Percentiles rank a stretch among this genome's conserved stretches.
Conservation (phyloP, 768 basidiomycete genomes). For the Lanmaoa pseudosensibilis region DNA sequence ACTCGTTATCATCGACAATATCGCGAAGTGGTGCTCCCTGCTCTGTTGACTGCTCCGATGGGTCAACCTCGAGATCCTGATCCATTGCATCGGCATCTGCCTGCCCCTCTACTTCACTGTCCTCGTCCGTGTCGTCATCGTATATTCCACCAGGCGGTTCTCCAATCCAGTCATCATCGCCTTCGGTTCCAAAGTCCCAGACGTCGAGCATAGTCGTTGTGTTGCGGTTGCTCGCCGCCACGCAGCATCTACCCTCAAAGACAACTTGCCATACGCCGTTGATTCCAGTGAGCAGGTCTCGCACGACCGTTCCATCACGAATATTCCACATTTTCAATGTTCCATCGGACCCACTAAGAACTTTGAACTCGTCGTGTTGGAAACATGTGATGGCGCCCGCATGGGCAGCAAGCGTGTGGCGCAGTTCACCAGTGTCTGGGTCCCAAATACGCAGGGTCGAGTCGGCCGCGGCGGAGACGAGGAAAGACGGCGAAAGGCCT, state of each 20-base stretch:
- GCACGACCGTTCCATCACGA: constrained; percentile 77
- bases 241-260: constrained; percentile 91
- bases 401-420: constrained; percentile 84
- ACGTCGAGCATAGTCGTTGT: constrained; percentile 81
- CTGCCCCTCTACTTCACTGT: constrained; percentile 49
- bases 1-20: constrained; percentile 26
- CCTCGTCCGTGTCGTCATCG: constrained; percentile 59
- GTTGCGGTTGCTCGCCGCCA: constrained; percentile 86
- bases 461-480: constrained; percentile 96
- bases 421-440: constrained; percentile 75
- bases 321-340: constrained; percentile 99
- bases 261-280: constrained; percentile 98
- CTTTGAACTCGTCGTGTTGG: constrained; percentile 97
- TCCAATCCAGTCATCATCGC: constrained; percentile 79
- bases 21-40: constrained; percentile 31
- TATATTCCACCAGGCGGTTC: constrained; percentile 76
- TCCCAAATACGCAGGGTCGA: constrained; percentile 96
- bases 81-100: constrained; percentile 74
- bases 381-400: constrained; percentile 99
- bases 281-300: constrained; percentile 88
- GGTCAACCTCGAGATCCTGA: constrained; percentile 48
- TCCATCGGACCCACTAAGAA: constrained; percentile 92
- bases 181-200: constrained; percentile 82
- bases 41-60: constrained; percentile 33
- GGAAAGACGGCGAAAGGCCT: constrained; percentile 82